A percentile compares a stretch with the other conserved stretches of the same genome.
phyloP scores from a whole-genome alignment of 495 filamentous ascomycete genomes.

The Tetracladium marchalianum region DNA sequence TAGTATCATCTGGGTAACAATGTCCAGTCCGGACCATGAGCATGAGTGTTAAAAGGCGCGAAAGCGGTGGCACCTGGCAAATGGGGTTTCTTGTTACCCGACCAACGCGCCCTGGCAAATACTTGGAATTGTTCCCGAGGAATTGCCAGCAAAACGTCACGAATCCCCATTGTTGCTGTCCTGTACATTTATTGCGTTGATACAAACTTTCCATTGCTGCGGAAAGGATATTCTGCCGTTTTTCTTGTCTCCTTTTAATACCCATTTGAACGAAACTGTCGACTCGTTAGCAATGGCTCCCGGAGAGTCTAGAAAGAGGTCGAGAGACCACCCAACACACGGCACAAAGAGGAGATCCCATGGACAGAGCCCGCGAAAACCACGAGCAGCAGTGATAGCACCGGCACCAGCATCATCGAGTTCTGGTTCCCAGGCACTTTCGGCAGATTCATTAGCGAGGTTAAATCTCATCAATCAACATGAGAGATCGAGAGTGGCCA shows the following conservation, averaged over 20 bases:
- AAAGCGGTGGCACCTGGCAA: no score
- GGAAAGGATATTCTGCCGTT: no score
- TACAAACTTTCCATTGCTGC: no score
- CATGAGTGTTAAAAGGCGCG: no score
- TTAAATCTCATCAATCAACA: conserved; percentile 47
- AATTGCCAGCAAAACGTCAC: no score
- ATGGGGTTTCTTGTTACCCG: background rate
- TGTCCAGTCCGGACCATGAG: no score
- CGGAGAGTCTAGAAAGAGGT: conserved; percentile 13
- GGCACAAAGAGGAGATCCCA: conserved; percentile 3
- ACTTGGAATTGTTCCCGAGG: no score
- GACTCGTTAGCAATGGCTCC: conserved; percentile 11
- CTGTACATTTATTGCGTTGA: no score
- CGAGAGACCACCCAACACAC: conserved; percentile 12
- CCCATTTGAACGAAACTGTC: background rate
- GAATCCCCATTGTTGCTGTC: no score
- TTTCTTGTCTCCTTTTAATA: background rate
- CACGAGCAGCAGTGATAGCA: conserved; percentile 14
- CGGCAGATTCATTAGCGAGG: conserved; percentile 50
- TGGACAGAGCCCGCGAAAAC: conserved; percentile 19
- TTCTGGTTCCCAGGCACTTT: conserved; percentile 29
- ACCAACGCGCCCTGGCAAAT: background rate
- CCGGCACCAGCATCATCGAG: conserved; percentile 17
- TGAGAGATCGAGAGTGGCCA: conserved; percentile 1
- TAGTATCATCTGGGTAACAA: no score